These are phyloP conservation scores for Dichotomocladium elegans DNA, from an alignment of 371 early-diverging fungal genomes.

Conservation along the genomic window DNA sequence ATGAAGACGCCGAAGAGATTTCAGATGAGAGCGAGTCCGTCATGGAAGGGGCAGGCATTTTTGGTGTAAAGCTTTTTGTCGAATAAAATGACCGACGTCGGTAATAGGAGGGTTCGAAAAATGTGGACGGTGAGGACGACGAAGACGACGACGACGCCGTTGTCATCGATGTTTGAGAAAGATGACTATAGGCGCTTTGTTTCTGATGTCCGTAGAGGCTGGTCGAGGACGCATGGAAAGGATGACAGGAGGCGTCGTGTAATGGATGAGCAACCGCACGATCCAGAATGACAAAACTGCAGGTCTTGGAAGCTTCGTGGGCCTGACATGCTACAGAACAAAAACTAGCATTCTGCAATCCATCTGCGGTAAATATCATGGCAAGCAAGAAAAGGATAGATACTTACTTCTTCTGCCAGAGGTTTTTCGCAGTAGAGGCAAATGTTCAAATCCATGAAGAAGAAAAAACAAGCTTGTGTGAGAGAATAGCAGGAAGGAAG, in stretches of 20 bases:
- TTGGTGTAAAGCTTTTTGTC: slow-evolving; percentile 1
- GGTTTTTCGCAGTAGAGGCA: slow-evolving; percentile 21
- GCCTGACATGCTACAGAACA: slow-evolving; percentile 13
- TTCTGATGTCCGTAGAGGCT: not conserved
- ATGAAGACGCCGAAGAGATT: not conserved
- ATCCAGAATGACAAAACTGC: not conserved
- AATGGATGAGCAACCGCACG: not conserved
- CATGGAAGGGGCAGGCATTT: slow-evolving; percentile 5
- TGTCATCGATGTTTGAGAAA: no score
- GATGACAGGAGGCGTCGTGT: not conserved
- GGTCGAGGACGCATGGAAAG: not conserved
- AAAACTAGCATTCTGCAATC: slow-evolving; percentile 14
- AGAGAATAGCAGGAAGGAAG: not conserved
- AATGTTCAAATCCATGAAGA: slow-evolving; percentile 17
- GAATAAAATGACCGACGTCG: slow-evolving; percentile 16
- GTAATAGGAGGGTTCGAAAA: slow-evolving; percentile 17
- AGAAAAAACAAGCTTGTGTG: not conserved
- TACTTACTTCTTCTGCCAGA: slow-evolving; percentile 9
- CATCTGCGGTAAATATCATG: no score
- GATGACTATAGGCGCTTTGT: not conserved
- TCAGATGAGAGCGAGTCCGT: slow-evolving; percentile 1
- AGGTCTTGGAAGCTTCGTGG: slow-evolving; percentile 15
- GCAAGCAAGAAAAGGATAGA: slow-evolving; percentile 12
- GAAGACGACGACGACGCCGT: no score
- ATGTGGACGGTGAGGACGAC: not conserved